Evolutionary conservation across 768 basidiomycete species (phyloP).

Genomic region (Boletus insuetus): DNA sequence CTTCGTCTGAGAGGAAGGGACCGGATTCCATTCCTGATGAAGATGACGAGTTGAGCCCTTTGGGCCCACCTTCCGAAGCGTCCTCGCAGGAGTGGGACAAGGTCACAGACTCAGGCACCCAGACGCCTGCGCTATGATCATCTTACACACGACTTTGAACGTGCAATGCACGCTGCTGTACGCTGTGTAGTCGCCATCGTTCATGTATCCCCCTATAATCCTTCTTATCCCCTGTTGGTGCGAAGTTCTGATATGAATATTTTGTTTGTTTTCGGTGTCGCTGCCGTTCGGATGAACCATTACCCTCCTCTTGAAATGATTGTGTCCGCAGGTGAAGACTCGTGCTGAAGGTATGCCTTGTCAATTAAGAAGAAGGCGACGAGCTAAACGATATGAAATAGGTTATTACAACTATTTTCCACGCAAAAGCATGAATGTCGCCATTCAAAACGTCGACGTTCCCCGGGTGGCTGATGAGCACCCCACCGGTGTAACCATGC

Average conservation of each 20-base stretch:
- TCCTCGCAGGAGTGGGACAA: constrained; percentile 92
- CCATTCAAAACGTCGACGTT: constrained; percentile 42
- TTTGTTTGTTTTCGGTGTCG: constrained; percentile 28
- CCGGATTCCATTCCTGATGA: constrained; percentile 41
- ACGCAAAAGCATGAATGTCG: constrained; percentile 66
- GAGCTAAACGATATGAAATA: constrained; percentile 32
- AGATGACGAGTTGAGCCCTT: constrained; percentile 55
- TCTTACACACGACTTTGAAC: constrained; percentile 27
- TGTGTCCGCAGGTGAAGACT: constrained; percentile 51
- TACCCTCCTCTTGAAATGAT: constrained; percentile 9
- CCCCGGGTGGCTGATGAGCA: constrained; percentile 17
- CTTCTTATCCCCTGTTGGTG: constrained; percentile 22
- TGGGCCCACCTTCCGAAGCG: constrained; percentile 77
- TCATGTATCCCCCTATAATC: constrained; percentile 27
- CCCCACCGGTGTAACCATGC: constrained; percentile 23
- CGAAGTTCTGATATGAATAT: constrained; percentile 61
- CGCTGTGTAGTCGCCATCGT: constrained; percentile 29
- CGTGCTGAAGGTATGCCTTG: constrained; percentile 72
- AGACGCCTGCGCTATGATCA: constrained; percentile 44
- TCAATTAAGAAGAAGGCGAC: constrained; percentile 4
- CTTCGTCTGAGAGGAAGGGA: constrained; percentile 35
- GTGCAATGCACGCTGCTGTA: constrained; percentile 29
- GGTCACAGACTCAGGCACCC: constrained; percentile 71
- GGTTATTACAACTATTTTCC: constrained; percentile 81
- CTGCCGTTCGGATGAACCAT: constrained; percentile 13